Base-by-base conservation (phyloP, 768 basidiomycete genomes). In the Boletus rubescentipes region DNA sequence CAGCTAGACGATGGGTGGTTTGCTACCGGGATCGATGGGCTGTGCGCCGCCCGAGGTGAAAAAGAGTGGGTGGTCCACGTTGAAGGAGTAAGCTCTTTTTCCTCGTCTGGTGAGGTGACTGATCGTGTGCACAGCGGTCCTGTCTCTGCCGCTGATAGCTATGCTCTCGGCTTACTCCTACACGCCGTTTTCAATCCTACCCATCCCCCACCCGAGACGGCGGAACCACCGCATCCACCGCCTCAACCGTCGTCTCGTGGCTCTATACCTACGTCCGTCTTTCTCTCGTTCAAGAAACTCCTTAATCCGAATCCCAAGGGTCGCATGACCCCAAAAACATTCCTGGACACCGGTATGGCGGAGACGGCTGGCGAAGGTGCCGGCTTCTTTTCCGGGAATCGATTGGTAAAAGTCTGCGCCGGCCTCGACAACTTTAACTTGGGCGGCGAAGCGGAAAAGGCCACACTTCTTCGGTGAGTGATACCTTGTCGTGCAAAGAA, bases 131-230 rank as follows among this genome's bases (percentile, higher is more conserved):
- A 50, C 40, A 84, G 82, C 23, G 65, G 73, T 45, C 75, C 78
- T 57, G 75, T 86, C 9, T 77, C 87, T 39, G 83, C 83, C 11
- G 79, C 86, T 53, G 97, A 99, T 70, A 82, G 89, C 11, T 98
- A 98, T 69, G 84, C 89, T 2, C 79, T 98, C 9, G 94, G 93
- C 16, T 75, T 98, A 9, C 80, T 98, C 46, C 77, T 96, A 23
- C 89, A 93, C 71, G 73, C 82, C 11, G 78, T 93, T 15, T 98
- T 98, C 78, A 98, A 98, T 69, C 91, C 92, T 2, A 74, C 79
- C 1, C 79, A 83, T n/a, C 87, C 88, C 10, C 77, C 80, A 6
- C 88, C 88, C 8, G 76, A 85, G 2, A 88, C 85, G 3, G 75
- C 75, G 26, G 81, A 83, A 41, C 87, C 84, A 1, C 93, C 86